Percentiles rank a stretch among this genome's conserved stretches.
These are phyloP conservation scores for Aspergillus novofumigatus DNA, from an alignment of 2,329 filamentous ascomycete species.

Conservation along the genomic window DNA sequence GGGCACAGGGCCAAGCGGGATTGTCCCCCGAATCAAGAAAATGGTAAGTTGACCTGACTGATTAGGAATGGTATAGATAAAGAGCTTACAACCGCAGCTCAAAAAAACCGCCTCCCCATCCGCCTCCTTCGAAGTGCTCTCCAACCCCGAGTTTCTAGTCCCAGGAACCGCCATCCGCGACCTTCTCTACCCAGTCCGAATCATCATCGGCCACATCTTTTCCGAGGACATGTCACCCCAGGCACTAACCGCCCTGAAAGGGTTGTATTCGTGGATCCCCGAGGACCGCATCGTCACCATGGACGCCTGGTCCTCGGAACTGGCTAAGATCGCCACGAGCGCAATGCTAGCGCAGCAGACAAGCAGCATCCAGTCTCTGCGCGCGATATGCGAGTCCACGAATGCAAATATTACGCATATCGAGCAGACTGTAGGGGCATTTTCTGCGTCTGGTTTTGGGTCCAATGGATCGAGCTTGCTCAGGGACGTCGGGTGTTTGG, in stretches of 20 bases:
- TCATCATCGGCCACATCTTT: conserved; percentile 19
- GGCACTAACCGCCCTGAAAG: conserved; percentile 11
- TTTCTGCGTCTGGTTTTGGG: not conserved
- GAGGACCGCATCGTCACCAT: conserved; percentile 18
- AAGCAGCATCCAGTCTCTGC: conserved; percentile 7
- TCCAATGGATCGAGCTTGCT: conserved; percentile 2
- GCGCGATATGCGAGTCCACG: conserved; percentile 10
- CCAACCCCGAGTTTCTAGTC: conserved; percentile 18
- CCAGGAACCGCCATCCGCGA: conserved; percentile 11
- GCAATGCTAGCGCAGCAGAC: conserved; percentile 17
- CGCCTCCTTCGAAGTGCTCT: conserved; percentile 16
- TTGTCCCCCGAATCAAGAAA: conserved; percentile 13
- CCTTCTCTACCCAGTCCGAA: conserved; percentile 12
- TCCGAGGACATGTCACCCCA: conserved; percentile 10
- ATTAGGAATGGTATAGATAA: no score
- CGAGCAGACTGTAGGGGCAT: conserved; percentile 7
- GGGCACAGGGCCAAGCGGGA: conserved; percentile 13
- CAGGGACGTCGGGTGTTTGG: conserved; percentile 13
- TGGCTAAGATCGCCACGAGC: conserved; percentile 11
- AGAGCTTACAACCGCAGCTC: conserved; percentile 1
- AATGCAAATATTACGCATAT: conserved; percentile 13
- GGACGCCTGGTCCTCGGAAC: conserved; percentile 17
- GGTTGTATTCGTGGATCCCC: conserved; percentile 15
- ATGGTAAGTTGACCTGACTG: no score
- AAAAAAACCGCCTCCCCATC: conserved; percentile 12